Evolutionary conservation across 495 filamentous ascomycete genomes (phyloP).

Genomic region (Aspergillus ellipticus): DNA sequence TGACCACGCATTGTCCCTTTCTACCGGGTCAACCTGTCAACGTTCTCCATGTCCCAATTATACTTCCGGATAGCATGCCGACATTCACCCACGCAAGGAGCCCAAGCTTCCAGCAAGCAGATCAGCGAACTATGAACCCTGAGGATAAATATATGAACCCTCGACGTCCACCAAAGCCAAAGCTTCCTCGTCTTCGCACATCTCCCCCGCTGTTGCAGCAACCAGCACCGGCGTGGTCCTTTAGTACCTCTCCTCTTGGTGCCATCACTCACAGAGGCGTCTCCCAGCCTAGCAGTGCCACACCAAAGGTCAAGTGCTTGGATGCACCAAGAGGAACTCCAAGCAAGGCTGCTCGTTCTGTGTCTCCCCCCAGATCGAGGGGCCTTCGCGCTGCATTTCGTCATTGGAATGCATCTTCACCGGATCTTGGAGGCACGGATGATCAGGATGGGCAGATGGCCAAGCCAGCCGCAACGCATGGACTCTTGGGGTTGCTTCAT

Average conservation of each 20-base stretch:
- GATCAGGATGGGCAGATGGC: background rate
- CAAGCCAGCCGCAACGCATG: background rate
- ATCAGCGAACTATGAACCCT: conserved; percentile 73
- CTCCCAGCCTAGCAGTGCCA: conserved; percentile 38
- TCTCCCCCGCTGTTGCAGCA: conserved; percentile 50
- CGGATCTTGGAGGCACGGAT: conserved; percentile 15
- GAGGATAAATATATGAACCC: conserved; percentile 70
- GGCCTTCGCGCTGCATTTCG: conserved; percentile 36
- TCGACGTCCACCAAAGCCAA: conserved; percentile 54
- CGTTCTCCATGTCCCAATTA: conserved; percentile 71
- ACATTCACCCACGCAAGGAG: conserved; percentile 35
- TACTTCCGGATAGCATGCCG: conserved; percentile 48
- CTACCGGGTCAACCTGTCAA: conserved; percentile 85
- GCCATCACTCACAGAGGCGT: conserved; percentile 25
- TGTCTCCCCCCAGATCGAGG: conserved; percentile 37
- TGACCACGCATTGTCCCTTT: conserved; percentile 77
- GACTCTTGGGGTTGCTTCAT: background rate
- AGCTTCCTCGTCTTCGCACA: conserved; percentile 49
- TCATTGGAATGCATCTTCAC: conserved; percentile 26
- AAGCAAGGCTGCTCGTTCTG: conserved; percentile 36
- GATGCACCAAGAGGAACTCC: conserved; percentile 9
- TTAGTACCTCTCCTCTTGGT: conserved; percentile 25
- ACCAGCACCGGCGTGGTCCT: conserved; percentile 22
- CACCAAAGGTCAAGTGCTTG: conserved; percentile 11
- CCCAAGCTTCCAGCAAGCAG: conserved; percentile 34